phyloP scores from a whole-genome alignment of 495 filamentous ascomycete species.

The Xanthoparmelia taractica region DNA sequence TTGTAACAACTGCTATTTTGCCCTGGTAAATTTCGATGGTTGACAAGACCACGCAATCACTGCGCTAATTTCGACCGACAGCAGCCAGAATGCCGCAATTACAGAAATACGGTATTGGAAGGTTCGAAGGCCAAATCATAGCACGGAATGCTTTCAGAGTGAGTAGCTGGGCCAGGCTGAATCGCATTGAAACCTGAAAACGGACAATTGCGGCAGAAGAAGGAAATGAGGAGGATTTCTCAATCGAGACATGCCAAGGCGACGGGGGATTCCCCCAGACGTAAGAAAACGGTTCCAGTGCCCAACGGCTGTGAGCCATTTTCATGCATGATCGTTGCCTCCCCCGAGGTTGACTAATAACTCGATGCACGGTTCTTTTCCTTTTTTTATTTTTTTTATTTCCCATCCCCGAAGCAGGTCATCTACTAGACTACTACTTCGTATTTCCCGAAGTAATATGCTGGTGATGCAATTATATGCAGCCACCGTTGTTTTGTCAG shows the following conservation, averaged over 20 bases:
- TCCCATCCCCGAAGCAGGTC: background rate
- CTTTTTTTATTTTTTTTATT: background rate
- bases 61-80: background rate
- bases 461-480: no score
- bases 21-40: no score
- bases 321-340: background rate
- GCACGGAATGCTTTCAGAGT: background rate
- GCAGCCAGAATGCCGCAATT: background rate
- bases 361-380: background rate
- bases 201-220: no score
- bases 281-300: background rate
- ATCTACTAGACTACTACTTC: no score
- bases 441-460: background rate
- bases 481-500: background rate
- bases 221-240: background rate
- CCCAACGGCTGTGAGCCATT: background rate
- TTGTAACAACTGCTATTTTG: background rate
- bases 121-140: background rate
- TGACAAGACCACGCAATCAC: background rate
- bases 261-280: background rate
- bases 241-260: background rate
- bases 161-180: background rate
- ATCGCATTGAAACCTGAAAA: no score
- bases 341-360: background rate
- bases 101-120: no score